Evolutionary conservation across 2,329 filamentous ascomycete species (phyloP), one percentile per base, ranked within the genome.

Genomic region (Akanthomyces dipterigenus): DNA sequence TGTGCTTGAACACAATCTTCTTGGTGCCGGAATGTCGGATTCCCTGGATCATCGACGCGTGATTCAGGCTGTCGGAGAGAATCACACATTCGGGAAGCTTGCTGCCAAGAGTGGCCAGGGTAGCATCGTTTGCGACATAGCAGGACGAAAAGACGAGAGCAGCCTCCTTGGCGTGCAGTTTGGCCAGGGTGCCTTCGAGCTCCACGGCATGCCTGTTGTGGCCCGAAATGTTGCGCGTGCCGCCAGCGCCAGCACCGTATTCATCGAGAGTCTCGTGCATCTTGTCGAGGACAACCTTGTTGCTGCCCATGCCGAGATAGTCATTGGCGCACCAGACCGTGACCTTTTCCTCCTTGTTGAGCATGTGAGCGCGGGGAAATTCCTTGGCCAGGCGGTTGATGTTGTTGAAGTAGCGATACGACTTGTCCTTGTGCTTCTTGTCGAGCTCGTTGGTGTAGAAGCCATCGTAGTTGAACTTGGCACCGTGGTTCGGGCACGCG

Each of bases 291-390:
- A 99, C 95, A 55, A 90, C 82, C 14, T 86, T 84, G 76, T 98
- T 97, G 69, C 92, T 85, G 49, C 95, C 93, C 95, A 99, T 99
- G 68, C 95, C 95, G 20, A 99, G 86, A 75, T 99, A 99, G 75
- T 99, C 95, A 71, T 99, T 99, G 72, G 93, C 96, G 81, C 95
- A 99, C 95, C 95, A 99, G 26, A 99, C 95, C 1, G 93, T 96
- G 62, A 99, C 95, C 58, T 86, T 86, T 67, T 97, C 91, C 63
- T 93, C 88, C 71, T 86, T 84, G 62, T 82, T 86, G 18, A 90
- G 84, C 82, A 96, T 96, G 76, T 99, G 95, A 50, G 95, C 95
- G 66, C 90, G 90, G 34, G 95, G 95, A 65, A 99, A 99, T 66
- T 98, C 91, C 78, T 95, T 91, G 67, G 95, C 95, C 64, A 99